Percentiles rank a stretch among this genome's conserved stretches.
Conservation (phyloP, 1,139 yeast species). For the Yamadazyma aaseri region DNA sequence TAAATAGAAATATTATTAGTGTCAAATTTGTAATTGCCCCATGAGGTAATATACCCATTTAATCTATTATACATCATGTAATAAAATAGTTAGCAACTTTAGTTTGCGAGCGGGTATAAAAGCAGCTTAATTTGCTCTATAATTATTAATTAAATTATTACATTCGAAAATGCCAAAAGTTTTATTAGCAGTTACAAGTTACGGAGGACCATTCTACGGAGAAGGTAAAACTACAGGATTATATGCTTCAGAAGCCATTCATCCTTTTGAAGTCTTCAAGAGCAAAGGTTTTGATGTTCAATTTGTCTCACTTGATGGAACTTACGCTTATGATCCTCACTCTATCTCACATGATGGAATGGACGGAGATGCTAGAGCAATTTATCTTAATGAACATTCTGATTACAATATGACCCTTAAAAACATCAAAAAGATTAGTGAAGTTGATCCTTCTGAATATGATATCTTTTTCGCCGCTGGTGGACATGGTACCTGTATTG, state of each 20-base stretch:
- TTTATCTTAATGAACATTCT: slow-evolving; percentile 35
- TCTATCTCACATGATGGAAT: slow-evolving; percentile 42
- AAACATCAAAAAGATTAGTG: slow-evolving; percentile 41
- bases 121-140: no score
- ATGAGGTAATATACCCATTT: no score
- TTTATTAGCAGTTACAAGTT: slow-evolving; percentile 51
- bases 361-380: slow-evolving; percentile 41
- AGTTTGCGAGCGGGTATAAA: no score
- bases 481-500: slow-evolving; percentile 63
- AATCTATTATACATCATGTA: no score
- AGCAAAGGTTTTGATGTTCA: slow-evolving; percentile 51
- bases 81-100: no score
- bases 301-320: slow-evolving; percentile 58
- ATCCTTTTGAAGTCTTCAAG: slow-evolving; percentile 50
- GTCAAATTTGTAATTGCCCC: no score
- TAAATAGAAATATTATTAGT: no score
- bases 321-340: slow-evolving; percentile 54
- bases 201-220: slow-evolving; percentile 48
- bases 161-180: slow-evolving; percentile 37
- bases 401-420: slow-evolving; percentile 35
- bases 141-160: no score
- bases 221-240: slow-evolving; percentile 60
- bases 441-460: slow-evolving; percentile 47
- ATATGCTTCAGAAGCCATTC: slow-evolving; percentile 54
- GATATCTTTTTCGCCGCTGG: slow-evolving; percentile 59